phyloP scores from a whole-genome alignment of 306 rosid genomes.

The Comarum palustre region DNA sequence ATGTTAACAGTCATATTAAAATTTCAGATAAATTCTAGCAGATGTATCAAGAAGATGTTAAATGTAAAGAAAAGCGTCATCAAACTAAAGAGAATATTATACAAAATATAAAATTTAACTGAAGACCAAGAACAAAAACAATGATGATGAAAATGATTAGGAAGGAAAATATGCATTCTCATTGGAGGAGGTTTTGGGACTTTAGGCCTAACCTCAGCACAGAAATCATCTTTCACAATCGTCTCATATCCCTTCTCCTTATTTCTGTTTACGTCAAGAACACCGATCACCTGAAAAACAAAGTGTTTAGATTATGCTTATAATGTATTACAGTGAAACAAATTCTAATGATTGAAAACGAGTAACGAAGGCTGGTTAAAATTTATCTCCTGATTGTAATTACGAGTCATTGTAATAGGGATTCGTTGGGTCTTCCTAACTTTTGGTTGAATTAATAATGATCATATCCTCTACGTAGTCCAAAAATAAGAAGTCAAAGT shows the following conservation, averaged over 20 bases:
- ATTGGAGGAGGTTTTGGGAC: slow-evolving; percentile 18
- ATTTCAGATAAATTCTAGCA: slow-evolving; percentile 11
- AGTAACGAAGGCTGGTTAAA: background rate
- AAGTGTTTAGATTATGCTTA: slow-evolving; percentile 10
- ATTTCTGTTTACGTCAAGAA: slow-evolving; percentile 76
- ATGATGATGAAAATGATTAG: background rate
- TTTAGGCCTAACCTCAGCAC: slow-evolving; percentile 68
- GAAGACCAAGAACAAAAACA: background rate
- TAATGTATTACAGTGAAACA: slow-evolving; percentile 18
- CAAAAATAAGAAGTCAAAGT: background rate
- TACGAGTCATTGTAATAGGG: background rate
- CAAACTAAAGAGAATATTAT: slow-evolving; percentile 10
- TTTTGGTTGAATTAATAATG: background rate
- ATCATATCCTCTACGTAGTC: background rate
- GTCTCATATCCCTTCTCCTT: slow-evolving; percentile 89
- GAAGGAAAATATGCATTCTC: background rate
- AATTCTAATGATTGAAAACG: background rate
- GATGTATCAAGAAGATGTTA: slow-evolving; percentile 19
- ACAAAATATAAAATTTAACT: background rate
- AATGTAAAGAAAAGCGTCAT: background rate
- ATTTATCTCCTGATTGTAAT: background rate
- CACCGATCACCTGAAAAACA: slow-evolving; percentile 73
- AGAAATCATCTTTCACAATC: slow-evolving; percentile 87
- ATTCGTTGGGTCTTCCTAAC: background rate
- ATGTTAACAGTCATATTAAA: slow-evolving; percentile 24